Evolutionary conservation across 2,329 filamentous ascomycete species (phyloP), one percentile per base, ranked within the genome.

Genomic region (Colletotrichum phormii): DNA sequence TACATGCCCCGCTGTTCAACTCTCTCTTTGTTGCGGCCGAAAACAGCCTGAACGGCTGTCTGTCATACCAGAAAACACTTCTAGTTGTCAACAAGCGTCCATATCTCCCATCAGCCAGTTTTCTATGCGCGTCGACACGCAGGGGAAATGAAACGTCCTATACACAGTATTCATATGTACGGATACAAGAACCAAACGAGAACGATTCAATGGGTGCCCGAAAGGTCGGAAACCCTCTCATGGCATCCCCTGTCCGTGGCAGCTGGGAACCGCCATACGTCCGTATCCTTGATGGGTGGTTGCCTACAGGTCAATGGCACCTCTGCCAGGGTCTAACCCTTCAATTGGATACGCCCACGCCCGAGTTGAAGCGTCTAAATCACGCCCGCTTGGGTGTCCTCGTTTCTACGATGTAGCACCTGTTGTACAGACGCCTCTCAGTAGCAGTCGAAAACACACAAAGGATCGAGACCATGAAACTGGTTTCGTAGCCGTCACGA

Each of bases 261-360:
- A 67, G 68, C 68, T 71, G 33, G 61, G 62, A 71, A 71, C 35
- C 71, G 29, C 51, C 31, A 29, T 73, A 72, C 71, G 71, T 59
- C 71, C 67, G 71, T 73, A 73, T 63, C 61, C 46, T 26, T 24
- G 62, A 54, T 22, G 46, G 29, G 51, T 71, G 54, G 71, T n/a
- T 72, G 70, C 70, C 70, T 69, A 72, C 69, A 51, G 59, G 18
- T 59, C 53, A 59, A 68, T 72, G 65, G 54, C 64, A 68, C 58
- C 64, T 59, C 58, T 59, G 35, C 26, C 70, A 64, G 65, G 65
- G 53, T 53, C 69, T 54, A 35, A 42, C 65, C 54, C 59, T 71
- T 42, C 24, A 11, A 7, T 37, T 5, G 18, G 65, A 58, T 72
- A 64, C 9, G 31, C 13, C 24, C 53, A 72, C 69, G 8, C 69